Percentiles rank a stretch among this genome's conserved stretches.
These are phyloP conservation scores for Zygnema cylindricum DNA, from an alignment of 139 green algal genomes.

Conservation along the genomic window DNA sequence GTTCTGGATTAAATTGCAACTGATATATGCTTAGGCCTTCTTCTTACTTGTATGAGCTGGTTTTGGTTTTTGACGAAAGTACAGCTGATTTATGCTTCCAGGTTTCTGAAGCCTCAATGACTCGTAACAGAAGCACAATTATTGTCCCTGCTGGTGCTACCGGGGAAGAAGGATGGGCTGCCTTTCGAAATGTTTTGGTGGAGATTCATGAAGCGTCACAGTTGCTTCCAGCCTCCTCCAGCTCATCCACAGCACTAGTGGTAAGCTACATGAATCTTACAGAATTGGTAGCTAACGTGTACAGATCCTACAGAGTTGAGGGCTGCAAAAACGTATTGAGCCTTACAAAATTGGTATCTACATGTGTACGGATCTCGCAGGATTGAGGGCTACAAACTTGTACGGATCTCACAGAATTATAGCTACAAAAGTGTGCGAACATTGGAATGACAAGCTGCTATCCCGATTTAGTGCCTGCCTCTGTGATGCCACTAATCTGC, in stretches of 20 bases:
- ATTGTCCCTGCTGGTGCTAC: slow-evolving; percentile 48
- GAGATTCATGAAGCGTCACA: slow-evolving; percentile 56
- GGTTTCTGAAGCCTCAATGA: slow-evolving; percentile 52
- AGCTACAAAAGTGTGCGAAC: too few relatives aligned
- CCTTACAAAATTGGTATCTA: too few relatives aligned
- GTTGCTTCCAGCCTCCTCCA: slow-evolving; percentile 23
- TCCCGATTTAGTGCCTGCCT: too few relatives aligned
- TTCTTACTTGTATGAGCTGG: not conserved
- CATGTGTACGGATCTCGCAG: too few relatives aligned
- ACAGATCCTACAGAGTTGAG: not conserved
- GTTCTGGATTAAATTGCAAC: too few relatives aligned
- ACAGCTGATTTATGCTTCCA: not conserved
- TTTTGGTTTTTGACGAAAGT: not conserved
- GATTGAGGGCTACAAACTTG: too few relatives aligned
- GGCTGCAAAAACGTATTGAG: too few relatives aligned
- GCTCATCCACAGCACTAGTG: slow-evolving; percentile 18
- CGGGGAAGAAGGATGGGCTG: slow-evolving; percentile 49
- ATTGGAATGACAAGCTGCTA: too few relatives aligned
- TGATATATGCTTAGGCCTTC: too few relatives aligned
- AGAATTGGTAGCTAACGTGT: not conserved
- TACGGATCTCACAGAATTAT: too few relatives aligned
- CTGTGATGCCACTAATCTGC: too few relatives aligned
- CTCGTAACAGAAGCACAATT: slow-evolving; percentile 52
- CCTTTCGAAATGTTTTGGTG: slow-evolving; percentile 54
- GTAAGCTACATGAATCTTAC: slow-evolving; percentile 19